Conservation (phyloP, 805 yeast genomes). For the Ogataea populi-albae region DNA sequence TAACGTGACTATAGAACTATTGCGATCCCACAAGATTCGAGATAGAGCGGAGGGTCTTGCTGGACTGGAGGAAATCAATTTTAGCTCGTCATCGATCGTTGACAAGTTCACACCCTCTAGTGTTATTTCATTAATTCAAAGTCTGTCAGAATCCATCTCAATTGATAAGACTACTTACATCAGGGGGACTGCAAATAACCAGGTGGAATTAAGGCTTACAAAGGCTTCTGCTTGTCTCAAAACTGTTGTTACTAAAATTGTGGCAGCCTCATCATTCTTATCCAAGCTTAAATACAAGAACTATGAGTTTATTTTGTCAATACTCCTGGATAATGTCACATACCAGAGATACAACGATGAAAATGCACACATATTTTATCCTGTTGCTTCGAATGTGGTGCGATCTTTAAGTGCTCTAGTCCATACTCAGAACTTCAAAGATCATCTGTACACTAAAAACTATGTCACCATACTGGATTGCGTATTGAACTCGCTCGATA, state of each 20-base stretch:
- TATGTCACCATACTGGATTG: slow-evolving; percentile 16
- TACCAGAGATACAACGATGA: slow-evolving; percentile 8
- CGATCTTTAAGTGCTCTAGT: slow-evolving; percentile 29
- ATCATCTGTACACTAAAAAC: slow-evolving; percentile 21
- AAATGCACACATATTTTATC: slow-evolving; percentile 20
- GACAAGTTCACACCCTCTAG: slow-evolving; percentile 16
- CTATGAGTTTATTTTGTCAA: slow-evolving; percentile 22
- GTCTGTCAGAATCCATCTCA: slow-evolving; percentile 19
- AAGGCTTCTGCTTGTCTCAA: slow-evolving; percentile 23
- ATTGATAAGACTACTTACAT: slow-evolving; percentile 22
- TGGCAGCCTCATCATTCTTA: slow-evolving; percentile 12
- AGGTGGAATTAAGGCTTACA: slow-evolving; percentile 23
- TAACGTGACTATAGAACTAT: slow-evolving; percentile 17
- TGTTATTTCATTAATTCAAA: slow-evolving; percentile 15
- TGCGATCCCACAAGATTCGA: slow-evolving; percentile 50
- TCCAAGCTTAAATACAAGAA: slow-evolving; percentile 25
- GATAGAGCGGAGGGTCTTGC: slow-evolving; percentile 54
- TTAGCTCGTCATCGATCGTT: slow-evolving; percentile 21
- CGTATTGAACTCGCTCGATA: slow-evolving; percentile 15
- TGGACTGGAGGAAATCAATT: slow-evolving; percentile 33
- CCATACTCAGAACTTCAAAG: slow-evolving; percentile 23
- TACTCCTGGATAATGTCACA: slow-evolving; percentile 18
- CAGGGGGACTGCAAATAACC: slow-evolving; percentile 20
- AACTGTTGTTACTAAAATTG: slow-evolving; percentile 14
- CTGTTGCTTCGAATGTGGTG: slow-evolving; percentile 31